Evolutionary conservation across 1,284 basidiomycete genomes (phyloP), one percentile per base, ranked within the genome.

Genomic region (Lentinus polychrous): DNA sequence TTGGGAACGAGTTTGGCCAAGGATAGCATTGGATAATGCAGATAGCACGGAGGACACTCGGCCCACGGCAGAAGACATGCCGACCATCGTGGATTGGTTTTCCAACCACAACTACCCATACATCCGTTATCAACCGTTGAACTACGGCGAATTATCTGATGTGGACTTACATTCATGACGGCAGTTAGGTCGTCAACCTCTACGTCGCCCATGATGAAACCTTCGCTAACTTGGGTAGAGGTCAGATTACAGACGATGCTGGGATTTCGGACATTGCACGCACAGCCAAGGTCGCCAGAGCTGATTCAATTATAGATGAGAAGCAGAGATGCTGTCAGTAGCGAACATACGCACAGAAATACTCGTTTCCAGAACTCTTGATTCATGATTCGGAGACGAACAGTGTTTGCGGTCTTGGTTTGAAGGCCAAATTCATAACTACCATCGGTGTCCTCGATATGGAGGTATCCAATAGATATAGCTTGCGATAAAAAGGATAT

Each of bases 131-230:
- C 27, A 27, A 27, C 10, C 34, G 55, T 53, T 36, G 36, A 49
- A 48, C 45, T 17, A 52, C 38, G 31, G 49, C 52, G 50, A 51
- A 49, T 22, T 40, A 8, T 17, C 32, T 46, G n/a, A 43, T 33
- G 17, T 36, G 43, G 37, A 72, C 86, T 59, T 62, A 89, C 90
- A 63, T 87, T 78, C 79, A 94, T 91, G 48, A 84, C 74, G 23
- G 75, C 73, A 58, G 81, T 83, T 49, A 94, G 75, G 60, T 82
- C 78, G 50, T 78, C 78, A 4, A 86, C 79, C 60, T 89, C 74
- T 40, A 91, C 74, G 52, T 92, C 86, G 44, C 86, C 86, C 57
- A 83, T 74, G 84, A 92, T 91, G 69, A 86, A 92, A 1, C 89
- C 86, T 73, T 95, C 92, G 60, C 88, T 88, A 68, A 95, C 85